These are phyloP conservation scores for Aspergillus sp. DNA, from an alignment of 2,329 filamentous ascomycete genomes.

Conservation along the genomic window DNA sequence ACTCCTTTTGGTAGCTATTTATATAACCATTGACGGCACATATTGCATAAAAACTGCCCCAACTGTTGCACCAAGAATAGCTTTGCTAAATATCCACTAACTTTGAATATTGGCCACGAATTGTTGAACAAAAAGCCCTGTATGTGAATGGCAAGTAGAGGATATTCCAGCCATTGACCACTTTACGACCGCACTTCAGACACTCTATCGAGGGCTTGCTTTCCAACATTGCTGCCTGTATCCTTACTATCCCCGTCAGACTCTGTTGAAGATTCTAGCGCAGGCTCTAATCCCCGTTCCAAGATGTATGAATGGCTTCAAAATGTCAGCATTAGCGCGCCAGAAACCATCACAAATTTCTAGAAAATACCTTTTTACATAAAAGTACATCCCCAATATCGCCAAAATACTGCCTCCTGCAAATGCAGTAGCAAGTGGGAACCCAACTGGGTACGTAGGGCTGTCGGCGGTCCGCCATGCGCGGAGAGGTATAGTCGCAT, in stretches of 20 bases:
- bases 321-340: not conserved
- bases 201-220: not conserved
- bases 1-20: no score
- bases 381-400: conserved; percentile 7
- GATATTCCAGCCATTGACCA: not conserved
- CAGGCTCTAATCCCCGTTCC: not conserved
- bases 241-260: not conserved
- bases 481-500: conserved; percentile 21
- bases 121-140: no score
- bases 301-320: not conserved
- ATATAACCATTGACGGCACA: no score
- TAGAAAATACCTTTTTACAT: conserved; percentile 6
- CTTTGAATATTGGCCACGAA: no score
- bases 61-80: no score
- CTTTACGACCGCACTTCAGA: not conserved
- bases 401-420: conserved; percentile 10
- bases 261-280: not conserved
- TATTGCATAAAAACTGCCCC: no score
- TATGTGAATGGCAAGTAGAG: not conserved
- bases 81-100: not conserved
- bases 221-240: not conserved
- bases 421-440: conserved; percentile 19
- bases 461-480: conserved; percentile 20
- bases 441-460: conserved; percentile 19
- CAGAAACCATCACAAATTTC: not conserved